Percentiles rank a stretch among this genome's conserved stretches.
Conservation (phyloP, 805 yeast species). For the Naumovozyma baii region DNA sequence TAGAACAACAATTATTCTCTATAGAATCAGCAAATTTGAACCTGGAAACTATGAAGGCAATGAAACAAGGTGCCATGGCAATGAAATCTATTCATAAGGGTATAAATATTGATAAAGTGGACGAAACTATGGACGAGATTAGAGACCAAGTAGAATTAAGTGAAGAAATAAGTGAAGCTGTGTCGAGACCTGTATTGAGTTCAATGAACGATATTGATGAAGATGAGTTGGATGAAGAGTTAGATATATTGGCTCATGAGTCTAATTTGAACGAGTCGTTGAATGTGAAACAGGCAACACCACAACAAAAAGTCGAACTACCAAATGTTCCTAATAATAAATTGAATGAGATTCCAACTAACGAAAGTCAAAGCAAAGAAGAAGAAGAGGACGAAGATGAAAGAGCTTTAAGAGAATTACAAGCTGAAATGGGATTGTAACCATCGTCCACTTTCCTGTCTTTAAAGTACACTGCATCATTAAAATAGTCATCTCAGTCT, state of each 20-base stretch:
- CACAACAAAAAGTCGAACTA: conserved; percentile 23
- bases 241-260: conserved; percentile 80
- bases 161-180: conserved; percentile 93
- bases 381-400: conserved; percentile 74
- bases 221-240: conserved; percentile 90
- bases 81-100: conserved; percentile 95
- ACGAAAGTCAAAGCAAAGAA: conserved; percentile 1
- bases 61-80: conserved; percentile 95
- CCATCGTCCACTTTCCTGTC: no score
- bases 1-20: conserved; percentile 82
- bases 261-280: conserved; percentile 30
- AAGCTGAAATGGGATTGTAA: conserved; percentile 78
- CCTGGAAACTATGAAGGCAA: conserved; percentile 95
- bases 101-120: conserved; percentile 92
- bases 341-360: conserved; percentile 11
- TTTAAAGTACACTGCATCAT: no score
- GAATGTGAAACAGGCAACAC: background rate
- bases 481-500: no score
- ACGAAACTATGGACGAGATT: conserved; percentile 94
- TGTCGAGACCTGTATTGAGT: conserved; percentile 81
- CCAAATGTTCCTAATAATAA: conserved; percentile 40
- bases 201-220: conserved; percentile 55
- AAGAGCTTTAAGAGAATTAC: conserved; percentile 67
- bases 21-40: conserved; percentile 94
- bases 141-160: conserved; percentile 93